Conservation (phyloP, 768 basidiomycete species). For the Pilatotrama ljubarskyi region DNA sequence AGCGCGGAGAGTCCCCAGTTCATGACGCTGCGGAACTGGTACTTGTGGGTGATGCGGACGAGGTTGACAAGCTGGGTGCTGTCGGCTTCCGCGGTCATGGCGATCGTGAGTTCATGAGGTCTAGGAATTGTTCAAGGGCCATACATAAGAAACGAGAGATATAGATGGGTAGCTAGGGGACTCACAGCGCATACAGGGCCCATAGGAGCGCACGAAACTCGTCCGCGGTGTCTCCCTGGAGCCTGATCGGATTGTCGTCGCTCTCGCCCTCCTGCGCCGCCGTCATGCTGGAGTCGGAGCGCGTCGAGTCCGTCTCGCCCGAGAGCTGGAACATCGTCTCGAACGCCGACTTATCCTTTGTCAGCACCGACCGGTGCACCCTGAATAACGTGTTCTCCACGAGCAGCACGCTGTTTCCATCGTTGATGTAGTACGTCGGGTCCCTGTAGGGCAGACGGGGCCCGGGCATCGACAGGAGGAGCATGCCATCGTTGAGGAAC, state of each 20-base stretch:
- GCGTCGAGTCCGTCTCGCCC: slow-evolving; percentile 30
- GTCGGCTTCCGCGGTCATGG: slow-evolving; percentile 43
- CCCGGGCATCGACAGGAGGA: slow-evolving; percentile 33
- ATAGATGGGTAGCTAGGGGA: too few species aligned
- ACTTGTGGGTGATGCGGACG: slow-evolving; percentile 49
- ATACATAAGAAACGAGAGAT: background rate
- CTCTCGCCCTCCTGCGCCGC: slow-evolving; percentile 43
- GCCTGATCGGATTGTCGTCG: slow-evolving; percentile 51
- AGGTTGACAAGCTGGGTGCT: slow-evolving; percentile 48
- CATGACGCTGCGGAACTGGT: slow-evolving; percentile 47
- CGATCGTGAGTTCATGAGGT: slow-evolving; percentile 46
- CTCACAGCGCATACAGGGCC: slow-evolving; percentile 54
- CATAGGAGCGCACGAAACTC: slow-evolving; percentile 56
- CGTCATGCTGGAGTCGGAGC: slow-evolving; percentile 31
- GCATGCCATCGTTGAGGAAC: slow-evolving; percentile 33
- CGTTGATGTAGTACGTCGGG: slow-evolving; percentile 57
- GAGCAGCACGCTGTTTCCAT: slow-evolving; percentile 68
- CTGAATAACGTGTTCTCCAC: slow-evolving; percentile 70
- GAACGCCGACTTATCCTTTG: slow-evolving; percentile 45
- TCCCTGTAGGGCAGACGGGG: slow-evolving; percentile 26
- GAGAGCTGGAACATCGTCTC: slow-evolving; percentile 36
- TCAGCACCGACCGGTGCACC: slow-evolving; percentile 48
- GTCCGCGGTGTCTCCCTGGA: slow-evolving; percentile 48
- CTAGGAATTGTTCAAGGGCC: slow-evolving; percentile 34
- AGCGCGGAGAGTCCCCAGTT: slow-evolving; percentile 46